These are phyloP conservation scores for Starmerella lactis-condensi DNA, from an alignment of 805 yeast species.

Conservation along the genomic window DNA sequence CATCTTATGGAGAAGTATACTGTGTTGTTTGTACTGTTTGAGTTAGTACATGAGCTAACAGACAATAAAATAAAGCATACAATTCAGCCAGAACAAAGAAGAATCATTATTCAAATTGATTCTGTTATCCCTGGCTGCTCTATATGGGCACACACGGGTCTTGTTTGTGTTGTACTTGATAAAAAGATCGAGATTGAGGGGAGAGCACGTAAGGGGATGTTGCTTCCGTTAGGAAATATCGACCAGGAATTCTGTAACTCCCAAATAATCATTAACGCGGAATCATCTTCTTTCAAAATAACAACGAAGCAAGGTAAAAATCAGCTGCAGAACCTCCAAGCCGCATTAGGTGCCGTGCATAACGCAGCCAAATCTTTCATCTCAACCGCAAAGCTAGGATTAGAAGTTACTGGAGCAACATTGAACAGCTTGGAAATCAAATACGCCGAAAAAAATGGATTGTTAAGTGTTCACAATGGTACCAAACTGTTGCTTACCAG, in stretches of 20 bases:
- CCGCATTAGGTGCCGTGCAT: slow-evolving; percentile 9
- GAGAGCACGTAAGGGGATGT: slow-evolving; percentile 4
- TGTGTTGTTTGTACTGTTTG: slow-evolving; percentile 19
- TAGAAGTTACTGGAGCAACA: slow-evolving; percentile 12
- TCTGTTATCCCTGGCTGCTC: slow-evolving; percentile 9
- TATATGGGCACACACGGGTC: slow-evolving; percentile 16
- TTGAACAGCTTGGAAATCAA: slow-evolving; percentile 12
- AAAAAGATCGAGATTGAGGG: slow-evolving; percentile 10
- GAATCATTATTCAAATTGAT: slow-evolving; percentile 11
- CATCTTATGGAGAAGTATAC: slow-evolving; percentile 16
- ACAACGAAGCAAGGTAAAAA: background rate
- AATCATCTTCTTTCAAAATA: slow-evolving; percentile 7
- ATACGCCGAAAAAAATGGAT: slow-evolving; percentile 12
- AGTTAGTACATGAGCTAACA: slow-evolving; percentile 19
- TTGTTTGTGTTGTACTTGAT: slow-evolving; percentile 9
- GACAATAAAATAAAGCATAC: slow-evolving; percentile 14
- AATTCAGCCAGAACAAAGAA: slow-evolving; percentile 5
- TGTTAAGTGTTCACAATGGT: slow-evolving; percentile 10
- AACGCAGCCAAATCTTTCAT: slow-evolving; percentile 14
- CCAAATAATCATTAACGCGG: slow-evolving; percentile 5
- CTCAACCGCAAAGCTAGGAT: slow-evolving; percentile 10
- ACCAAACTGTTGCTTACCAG: slow-evolving; percentile 8
- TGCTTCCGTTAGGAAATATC: slow-evolving; percentile 8
- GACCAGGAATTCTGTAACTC: background rate
- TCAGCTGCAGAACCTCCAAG: slow-evolving; percentile 4